These are phyloP conservation scores for Orbilia brochopaga DNA, from an alignment of 2,329 filamentous ascomycete species.

Conservation along the genomic window DNA sequence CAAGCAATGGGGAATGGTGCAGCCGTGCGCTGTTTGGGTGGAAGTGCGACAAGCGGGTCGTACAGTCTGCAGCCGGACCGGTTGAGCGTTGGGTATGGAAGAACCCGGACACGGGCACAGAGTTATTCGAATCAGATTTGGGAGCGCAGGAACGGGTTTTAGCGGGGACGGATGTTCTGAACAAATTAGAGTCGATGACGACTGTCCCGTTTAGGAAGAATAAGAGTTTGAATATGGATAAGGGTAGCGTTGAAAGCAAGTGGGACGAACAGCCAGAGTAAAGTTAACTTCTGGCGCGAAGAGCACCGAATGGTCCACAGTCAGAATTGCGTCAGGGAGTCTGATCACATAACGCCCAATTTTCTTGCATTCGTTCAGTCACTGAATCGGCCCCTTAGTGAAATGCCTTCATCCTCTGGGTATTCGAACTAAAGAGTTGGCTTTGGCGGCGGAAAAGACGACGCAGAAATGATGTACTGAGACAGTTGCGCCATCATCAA, in stretches of 20 bases:
- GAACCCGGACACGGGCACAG: conserved; percentile 36
- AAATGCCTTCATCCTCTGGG: not conserved
- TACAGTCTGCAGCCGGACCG: conserved; percentile 27
- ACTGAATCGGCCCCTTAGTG: not conserved
- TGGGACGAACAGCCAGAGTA: conserved; percentile 27
- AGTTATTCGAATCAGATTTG: conserved; percentile 29
- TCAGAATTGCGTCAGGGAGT: not conserved
- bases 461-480: conserved; percentile 1
- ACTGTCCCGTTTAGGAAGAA: conserved; percentile 29
- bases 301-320: not conserved
- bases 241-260: conserved; percentile 34
- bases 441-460: not conserved
- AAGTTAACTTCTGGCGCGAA: not conserved
- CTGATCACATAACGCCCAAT: not conserved
- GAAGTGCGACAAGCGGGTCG: conserved; percentile 30
- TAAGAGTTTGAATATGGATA: conserved; percentile 34
- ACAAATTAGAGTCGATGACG: conserved; percentile 22
- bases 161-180: conserved; percentile 41
- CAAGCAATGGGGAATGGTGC: conserved; percentile 45
- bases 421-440: too few relatives aligned
- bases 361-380: conserved; percentile 10
- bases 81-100: conserved; percentile 42
- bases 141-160: conserved; percentile 35
- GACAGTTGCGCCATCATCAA: not conserved
- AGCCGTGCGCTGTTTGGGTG: conserved; percentile 43